These are phyloP conservation scores for Phalaenopsis equestris DNA, from an alignment of 106 monocot genomes.

Conservation along the genomic window DNA sequence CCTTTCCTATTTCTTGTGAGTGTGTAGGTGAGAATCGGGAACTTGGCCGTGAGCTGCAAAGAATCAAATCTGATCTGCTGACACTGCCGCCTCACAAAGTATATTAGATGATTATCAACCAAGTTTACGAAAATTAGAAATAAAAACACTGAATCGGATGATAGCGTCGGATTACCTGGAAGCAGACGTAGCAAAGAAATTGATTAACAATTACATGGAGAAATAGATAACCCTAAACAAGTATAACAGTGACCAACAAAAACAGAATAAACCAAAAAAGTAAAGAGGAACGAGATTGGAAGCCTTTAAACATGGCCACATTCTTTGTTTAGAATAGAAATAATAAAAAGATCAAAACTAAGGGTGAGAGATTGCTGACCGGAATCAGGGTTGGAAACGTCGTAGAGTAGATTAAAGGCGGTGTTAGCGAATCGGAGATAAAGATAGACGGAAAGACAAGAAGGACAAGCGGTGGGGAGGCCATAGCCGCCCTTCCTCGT, in stretches of 20 bases:
- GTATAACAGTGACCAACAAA: no score
- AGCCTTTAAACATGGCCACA: not conserved
- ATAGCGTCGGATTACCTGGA: no score
- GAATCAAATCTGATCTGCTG: no score
- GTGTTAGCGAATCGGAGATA: conserved; percentile 9
- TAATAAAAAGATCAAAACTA: not conserved
- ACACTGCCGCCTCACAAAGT: no score
- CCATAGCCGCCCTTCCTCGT: conserved; percentile 54
- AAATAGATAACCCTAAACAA: not conserved
- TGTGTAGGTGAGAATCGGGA: no score
- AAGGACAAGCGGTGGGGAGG: conserved; percentile 86
- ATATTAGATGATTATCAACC: no score
- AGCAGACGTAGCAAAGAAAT: not conserved
- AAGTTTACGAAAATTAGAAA: no score
- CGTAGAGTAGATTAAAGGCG: not conserved
- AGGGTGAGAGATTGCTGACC: not conserved
- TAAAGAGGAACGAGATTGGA: not conserved
- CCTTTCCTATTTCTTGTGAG: no score
- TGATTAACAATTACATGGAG: not conserved
- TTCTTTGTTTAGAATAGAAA: not conserved
- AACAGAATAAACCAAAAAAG: not conserved
- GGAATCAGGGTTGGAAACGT: conserved; percentile 2
- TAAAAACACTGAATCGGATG: no score
- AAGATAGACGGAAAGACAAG: conserved; percentile 39
- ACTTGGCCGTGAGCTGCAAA: no score